Base-by-base conservation (phyloP, 495 filamentous ascomycete genomes). In the Hamigera avellanea region DNA sequence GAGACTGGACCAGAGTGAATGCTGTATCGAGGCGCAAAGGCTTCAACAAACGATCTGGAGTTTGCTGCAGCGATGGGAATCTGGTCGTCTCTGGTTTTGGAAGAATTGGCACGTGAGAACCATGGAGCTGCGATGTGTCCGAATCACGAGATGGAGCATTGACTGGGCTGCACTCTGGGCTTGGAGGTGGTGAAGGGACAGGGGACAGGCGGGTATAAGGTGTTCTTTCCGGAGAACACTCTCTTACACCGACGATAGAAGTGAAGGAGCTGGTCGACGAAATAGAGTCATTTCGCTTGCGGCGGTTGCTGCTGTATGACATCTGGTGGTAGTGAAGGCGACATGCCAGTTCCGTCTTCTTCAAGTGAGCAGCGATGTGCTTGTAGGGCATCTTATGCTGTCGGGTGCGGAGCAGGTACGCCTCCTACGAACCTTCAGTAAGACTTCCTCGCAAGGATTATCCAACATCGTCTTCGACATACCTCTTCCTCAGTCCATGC, bases 381-480 rank as follows among this genome's bases (percentile, higher is more conserved):
- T 88, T 88, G 61, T 88, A 88, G 1, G 83, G 82, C 75, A 87
- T 83, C 62, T 86, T 86, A 45, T 86, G 80, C 53, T 81, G 72
- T 27, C 83, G 78, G 41, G 82, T 87, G 52, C 84, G 80, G 42
- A 88, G 72, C 26, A 88, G 76, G 55, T 87, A 88, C n/a, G 78
- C 72, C 64, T 88, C 83, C 82, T 87, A 43, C 34, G 27, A 18
- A 19, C n/a, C n/a, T n/a, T n/a, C n/a, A 23, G 21, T 23, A 9
- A 23, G 21, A n/a, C n/a, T n/a, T n/a, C n/a, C n/a, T n/a, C n/a
- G n/a, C n/a, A n/a, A n/a, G n/a, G n/a, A n/a, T n/a, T n/a, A n/a
- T n/a, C n/a, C 5, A 9, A 7, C 0, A 10, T 30, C 26, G 14
- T n/a, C 3, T 18, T 8, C 35, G 32, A 45, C 69, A 40, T 69